Evolutionary conservation across 768 basidiomycete genomes (phyloP), one percentile per base, ranked within the genome.

Genomic region (Lactarius psammicola): DNA sequence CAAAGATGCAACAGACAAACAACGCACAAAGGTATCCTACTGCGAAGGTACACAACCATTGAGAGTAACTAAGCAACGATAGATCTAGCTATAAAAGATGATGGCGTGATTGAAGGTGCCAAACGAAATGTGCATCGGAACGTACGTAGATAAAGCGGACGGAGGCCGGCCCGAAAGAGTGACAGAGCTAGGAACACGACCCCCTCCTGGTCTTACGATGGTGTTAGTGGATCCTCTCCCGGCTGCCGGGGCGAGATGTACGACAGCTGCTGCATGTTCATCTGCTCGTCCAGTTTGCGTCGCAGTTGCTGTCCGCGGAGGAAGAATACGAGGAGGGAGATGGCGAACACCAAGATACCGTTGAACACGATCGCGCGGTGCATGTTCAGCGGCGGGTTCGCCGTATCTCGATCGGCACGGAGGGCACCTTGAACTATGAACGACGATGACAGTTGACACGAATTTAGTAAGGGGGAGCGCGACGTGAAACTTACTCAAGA

Each of bases 331-430:
- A 77, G 63, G 10, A 72, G 61, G 38, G 79, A 77, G 13, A 79
- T 72, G 2, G 67, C 75, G 64, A 83, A 68, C 3, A 85, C 78
- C 51, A 86, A 69, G 0, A 77, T 74, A 3, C 85, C 90, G 31
- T 88, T 84, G 72, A 94, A 84, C 31, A 94, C 85, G 51, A 90
- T 76, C 3, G 85, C 84, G 13, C 79, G 77, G 38, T 75, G 83
- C 89, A 94, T 90, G 75, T 90, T 90, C 34, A 84, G 76, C 1
- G 92, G 91, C 1, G 91, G 92, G 55, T 80, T 74, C 18, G 87
- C 90, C 42, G 80, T 74, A 13, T 79, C 26, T 10, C 8, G 70
- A 3, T 84, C 78, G 13, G 83, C 88, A 54, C 90, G 87, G 18
- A 94, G 80, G 3, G 90, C 88, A 56, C 84, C 82, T 74, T 87